These are phyloP conservation scores for Microdochium paspali DNA, from an alignment of 2,329 filamentous ascomycete genomes.

Conservation along the genomic window DNA sequence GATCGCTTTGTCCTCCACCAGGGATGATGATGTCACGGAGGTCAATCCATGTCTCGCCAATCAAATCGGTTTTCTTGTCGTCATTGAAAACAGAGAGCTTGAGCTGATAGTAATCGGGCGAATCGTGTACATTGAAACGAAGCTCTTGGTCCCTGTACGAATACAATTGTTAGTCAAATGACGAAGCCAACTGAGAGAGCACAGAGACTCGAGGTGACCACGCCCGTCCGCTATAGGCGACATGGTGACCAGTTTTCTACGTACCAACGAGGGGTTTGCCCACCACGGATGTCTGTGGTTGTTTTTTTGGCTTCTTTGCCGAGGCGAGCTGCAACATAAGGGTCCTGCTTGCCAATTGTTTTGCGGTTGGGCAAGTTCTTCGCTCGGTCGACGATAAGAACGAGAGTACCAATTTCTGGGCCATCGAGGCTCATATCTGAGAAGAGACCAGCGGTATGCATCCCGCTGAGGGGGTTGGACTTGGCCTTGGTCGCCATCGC, in stretches of 20 bases:
- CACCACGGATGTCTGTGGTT: constrained; percentile 83
- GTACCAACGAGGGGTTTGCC: constrained; percentile 93
- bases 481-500: constrained; percentile 32
- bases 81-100: constrained; percentile 97
- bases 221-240: neutral
- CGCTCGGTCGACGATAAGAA: constrained; percentile 84
- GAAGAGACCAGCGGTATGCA: constrained; percentile 87
- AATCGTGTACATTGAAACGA: constrained; percentile 92
- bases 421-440: constrained; percentile 91
- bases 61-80: constrained; percentile 94
- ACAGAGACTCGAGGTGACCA: neutral
- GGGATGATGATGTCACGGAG: constrained; percentile 70
- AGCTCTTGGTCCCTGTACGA: constrained; percentile 84
- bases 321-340: constrained; percentile 86
- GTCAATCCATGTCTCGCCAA: constrained; percentile 88
- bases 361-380: constrained; percentile 96
- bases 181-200: no score
- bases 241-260: constrained; percentile 15
- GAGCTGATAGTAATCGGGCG: constrained; percentile 88
- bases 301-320: constrained; percentile 98
- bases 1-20: constrained; percentile 86
- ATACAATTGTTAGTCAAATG: constrained; percentile 7
- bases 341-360: constrained; percentile 97
- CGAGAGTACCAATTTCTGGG: constrained; percentile 84
- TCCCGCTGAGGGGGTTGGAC: constrained; percentile 46